phyloP scores from a whole-genome alignment of 495 filamentous ascomycete species.

The Parathielavia hyrcaniae region DNA sequence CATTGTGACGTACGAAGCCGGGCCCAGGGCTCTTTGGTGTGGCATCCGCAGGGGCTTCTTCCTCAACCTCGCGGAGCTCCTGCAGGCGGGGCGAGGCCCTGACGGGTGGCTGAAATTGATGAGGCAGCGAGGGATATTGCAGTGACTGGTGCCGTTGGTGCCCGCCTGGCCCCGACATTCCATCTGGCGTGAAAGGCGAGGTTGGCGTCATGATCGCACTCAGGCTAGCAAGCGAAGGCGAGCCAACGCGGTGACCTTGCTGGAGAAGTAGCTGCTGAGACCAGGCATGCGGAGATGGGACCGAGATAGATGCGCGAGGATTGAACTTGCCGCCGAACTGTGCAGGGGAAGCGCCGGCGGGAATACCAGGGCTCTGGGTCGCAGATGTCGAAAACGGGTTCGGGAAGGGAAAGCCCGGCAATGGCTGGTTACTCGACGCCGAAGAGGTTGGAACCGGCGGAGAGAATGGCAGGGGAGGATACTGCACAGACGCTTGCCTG shows the following conservation, averaged over 20 bases:
- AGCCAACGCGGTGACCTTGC: constrained; percentile 50
- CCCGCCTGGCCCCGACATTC: constrained; percentile 38
- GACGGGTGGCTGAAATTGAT: constrained; percentile 48
- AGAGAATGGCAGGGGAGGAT: constrained; percentile 61
- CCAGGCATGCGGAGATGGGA: constrained; percentile 47
- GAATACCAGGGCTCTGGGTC: constrained; percentile 53
- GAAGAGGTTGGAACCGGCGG: constrained; percentile 63
- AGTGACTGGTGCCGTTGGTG: constrained; percentile 56
- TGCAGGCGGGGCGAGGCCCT: constrained; percentile 52
- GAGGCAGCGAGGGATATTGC: constrained; percentile 50
- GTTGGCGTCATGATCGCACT: constrained; percentile 46
- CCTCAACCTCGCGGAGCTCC: constrained; percentile 49
- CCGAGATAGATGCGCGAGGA: constrained; percentile 49
- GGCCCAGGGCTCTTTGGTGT: constrained; percentile 47
- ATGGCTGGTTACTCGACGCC: constrained; percentile 54
- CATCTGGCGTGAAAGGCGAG: constrained; percentile 48
- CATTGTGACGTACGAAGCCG: constrained; percentile 38
- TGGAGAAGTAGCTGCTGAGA: constrained; percentile 50
- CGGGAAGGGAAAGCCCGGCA: constrained; percentile 55
- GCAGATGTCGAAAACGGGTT: constrained; percentile 50
- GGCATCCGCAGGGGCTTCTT: constrained; percentile 44
- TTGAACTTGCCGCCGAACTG: constrained; percentile 53
- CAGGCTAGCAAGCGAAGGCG: constrained; percentile 49
- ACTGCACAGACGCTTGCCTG: constrained; percentile 55
- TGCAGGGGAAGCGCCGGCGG: constrained; percentile 46